Base-by-base conservation (phyloP, 1,284 basidiomycete species). In the Irpex sp. region DNA sequence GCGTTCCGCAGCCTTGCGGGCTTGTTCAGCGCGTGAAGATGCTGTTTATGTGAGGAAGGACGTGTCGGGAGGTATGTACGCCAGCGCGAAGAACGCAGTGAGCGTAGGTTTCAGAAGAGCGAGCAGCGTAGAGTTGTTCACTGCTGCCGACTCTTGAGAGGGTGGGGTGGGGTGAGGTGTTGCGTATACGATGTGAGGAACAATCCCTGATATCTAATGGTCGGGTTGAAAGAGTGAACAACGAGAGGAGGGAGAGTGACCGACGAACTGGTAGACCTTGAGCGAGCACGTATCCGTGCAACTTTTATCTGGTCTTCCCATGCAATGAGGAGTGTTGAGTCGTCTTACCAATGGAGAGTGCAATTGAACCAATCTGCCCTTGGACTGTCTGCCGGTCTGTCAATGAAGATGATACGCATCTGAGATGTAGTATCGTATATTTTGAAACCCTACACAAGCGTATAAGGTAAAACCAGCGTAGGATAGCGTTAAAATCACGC, bases 221-320 rank as follows among this genome's bases (percentile, higher is more conserved):
- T 99, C 97, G 47, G 98, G 82, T 71, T 97, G 90, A 73, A 98
- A 95, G 50, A 95, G 91, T 94, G 67, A 98, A 94, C 92, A 54
- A 86, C 71, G 57, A 88, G 80, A 1, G 87, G 85, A 0, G 87
- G 79, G 0, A 79, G 72, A 58, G 78, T 78, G 5, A 79, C 76
- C 1, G 79, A 73, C 5, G 79, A 71, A 9, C 82, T 73, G 31
- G 76, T 73, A 9, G 79, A 76, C 26, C 84, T 81, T 4, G 83
- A 81, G 37, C 92, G 81, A 0, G 84, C 81, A 3, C 92, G 87
- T 60, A 96, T 84, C 8, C 92, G 86, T 9, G 92, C 94, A 11
- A 98, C 88, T 74, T 96, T 97, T 81, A 99, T 94, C 65, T 90
- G 83, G 73, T 97, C 93, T 2, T 95, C 97, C 96, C 97, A 99